Evolutionary conservation across 441 rosid genomes (phyloP).

Genomic region (Flueggea neowawraea): DNA sequence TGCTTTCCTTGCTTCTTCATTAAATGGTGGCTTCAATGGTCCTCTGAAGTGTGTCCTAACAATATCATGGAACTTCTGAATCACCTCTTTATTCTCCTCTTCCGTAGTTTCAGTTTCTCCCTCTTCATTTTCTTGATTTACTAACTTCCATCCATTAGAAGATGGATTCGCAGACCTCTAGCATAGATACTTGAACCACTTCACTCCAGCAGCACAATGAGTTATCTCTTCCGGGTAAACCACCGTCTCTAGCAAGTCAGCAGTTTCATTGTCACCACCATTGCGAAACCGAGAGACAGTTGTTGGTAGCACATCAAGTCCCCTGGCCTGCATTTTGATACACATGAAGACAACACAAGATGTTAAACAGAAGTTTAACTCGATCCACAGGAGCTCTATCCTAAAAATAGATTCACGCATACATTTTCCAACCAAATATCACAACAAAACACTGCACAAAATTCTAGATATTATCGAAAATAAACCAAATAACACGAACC

Average conservation of each 20-base stretch:
- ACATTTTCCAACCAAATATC: not conserved
- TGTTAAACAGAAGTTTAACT: not conserved
- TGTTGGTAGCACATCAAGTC: constrained; percentile 85
- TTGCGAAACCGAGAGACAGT: constrained; percentile 74
- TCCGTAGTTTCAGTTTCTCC: constrained; percentile 13
- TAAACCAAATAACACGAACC: constrained; percentile 30
- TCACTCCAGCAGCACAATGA: constrained; percentile 38
- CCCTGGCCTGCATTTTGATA: constrained; percentile 61
- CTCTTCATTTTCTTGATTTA: constrained; percentile 14
- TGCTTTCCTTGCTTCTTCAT: constrained; percentile 73
- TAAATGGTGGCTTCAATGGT: constrained; percentile 83
- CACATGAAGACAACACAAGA: not conserved
- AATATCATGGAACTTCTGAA: constrained; percentile 57
- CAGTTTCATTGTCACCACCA: constrained; percentile 79
- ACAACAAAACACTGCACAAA: too few relatives aligned
- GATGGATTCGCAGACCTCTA: constrained; percentile 25
- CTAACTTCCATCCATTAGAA: constrained; percentile 2
- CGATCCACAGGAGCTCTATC: not conserved
- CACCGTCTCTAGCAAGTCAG: constrained; percentile 64
- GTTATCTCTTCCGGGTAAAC: constrained; percentile 75
- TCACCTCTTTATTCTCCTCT: constrained; percentile 41
- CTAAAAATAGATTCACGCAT: not conserved
- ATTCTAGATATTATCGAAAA: too few relatives aligned
- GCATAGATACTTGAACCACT: constrained; percentile 61
- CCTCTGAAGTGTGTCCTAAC: constrained; percentile 81